Evolutionary conservation across 1,139 yeast genomes (phyloP), one percentile per base, ranked within the genome.

Genomic region (Geotrichum citri-aurantii): DNA sequence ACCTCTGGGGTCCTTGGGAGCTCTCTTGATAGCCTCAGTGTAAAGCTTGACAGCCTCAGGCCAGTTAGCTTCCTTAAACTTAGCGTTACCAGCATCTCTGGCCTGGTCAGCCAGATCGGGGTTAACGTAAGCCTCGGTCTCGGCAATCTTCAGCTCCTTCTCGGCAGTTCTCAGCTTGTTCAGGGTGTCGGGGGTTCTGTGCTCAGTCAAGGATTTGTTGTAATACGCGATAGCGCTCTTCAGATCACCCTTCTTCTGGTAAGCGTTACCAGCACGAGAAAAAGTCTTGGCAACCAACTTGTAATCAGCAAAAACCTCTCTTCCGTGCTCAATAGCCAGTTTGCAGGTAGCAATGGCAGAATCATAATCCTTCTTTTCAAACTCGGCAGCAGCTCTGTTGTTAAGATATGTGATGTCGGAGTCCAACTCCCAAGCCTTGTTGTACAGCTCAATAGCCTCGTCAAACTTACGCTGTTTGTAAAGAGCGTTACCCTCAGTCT

Each of bases 311-410:
- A 95, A 88, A 72, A 81, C 71, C 65, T 87, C 95, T 76, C 97
- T 84, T 64, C 97, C 97, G 71, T 88, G 83, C 54, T 89, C 97
- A 63, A 93, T 81, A 19, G 99, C 98, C 60, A 77, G 76, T 65
- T 83, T 77, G 74, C 97, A 87, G 5, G 98, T 89, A 60, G 79
- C 75, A 65, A 93, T 87, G 47, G 97, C 92, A 17, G 85, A 76
- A 60, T 90, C 96, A 68, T 82, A 89, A 69, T 91, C 97, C 61
- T 95, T 97, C 74, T 92, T 91, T 76, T 95, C 99, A 69, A 76
- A 93, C 74, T 93, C 97, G 31, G 99, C 99, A 58, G 99, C 99
- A 44, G 99, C 95, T 70, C 95, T 84, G 79, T 95, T 95, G 78
- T 93, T 95, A 71, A 95, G 80, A 73, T 88, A 95, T 1, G 99